A percentile compares a stretch with the other conserved stretches of the same genome.
These are phyloP conservation scores for Cyberlindnera mycetangii DNA, from an alignment of 805 yeast genomes.

Conservation along the genomic window DNA sequence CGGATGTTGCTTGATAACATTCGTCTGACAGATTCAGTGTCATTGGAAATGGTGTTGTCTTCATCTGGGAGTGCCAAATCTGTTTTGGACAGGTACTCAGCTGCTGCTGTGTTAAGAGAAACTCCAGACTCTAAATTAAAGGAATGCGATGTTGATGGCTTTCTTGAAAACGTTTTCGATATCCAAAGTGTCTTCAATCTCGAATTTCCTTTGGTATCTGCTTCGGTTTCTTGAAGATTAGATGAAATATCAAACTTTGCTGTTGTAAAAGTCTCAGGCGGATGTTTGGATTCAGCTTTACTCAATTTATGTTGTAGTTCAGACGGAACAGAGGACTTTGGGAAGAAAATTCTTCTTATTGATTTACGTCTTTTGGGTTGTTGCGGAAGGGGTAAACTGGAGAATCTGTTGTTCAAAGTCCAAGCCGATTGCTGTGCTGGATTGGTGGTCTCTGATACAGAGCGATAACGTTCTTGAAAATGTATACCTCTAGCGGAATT, in stretches of 20 bases:
- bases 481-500: constrained; percentile 1
- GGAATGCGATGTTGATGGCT: not conserved
- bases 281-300: not conserved
- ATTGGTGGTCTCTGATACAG: not conserved
- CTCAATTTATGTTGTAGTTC: not conserved
- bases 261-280: not conserved
- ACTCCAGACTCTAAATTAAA: constrained; percentile 26
- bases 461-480: constrained; percentile 6
- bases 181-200: constrained; percentile 13
- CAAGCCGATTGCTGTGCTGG: constrained; percentile 1
- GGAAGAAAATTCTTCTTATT: constrained; percentile 20
- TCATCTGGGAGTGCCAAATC: constrained; percentile 14
- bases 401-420: constrained; percentile 17
- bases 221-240: not conserved
- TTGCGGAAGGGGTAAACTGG: constrained; percentile 3
- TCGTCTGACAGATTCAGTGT: constrained; percentile 14
- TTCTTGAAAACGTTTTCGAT: constrained; percentile 14
- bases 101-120: constrained; percentile 23
- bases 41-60: constrained; percentile 6
- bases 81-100: constrained; percentile 11
- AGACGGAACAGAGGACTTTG: constrained; percentile 8
- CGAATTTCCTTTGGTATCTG: constrained; percentile 1
- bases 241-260: not conserved
- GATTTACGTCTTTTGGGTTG: constrained; percentile 12
- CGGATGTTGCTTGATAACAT: constrained; percentile 1